Evolutionary conservation across 352 stramenopile genomes (phyloP).

Genomic region (Aphanomyces euteiches): DNA sequence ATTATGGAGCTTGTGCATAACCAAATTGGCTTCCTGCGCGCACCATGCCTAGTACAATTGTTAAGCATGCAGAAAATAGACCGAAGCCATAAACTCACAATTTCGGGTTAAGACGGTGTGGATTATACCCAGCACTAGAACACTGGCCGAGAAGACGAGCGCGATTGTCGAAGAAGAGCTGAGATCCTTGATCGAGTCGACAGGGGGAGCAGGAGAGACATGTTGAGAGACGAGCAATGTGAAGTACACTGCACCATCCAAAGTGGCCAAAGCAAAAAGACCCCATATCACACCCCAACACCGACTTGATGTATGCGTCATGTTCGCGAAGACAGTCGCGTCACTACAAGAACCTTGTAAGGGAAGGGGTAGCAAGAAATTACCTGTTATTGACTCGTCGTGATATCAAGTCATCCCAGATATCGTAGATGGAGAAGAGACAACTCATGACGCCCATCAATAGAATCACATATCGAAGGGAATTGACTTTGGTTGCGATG

Average conservation of each 20-base stretch:
- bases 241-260: slow-evolving; percentile 79
- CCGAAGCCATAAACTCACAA: slow-evolving; percentile 40
- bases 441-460: slow-evolving; percentile 89
- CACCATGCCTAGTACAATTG: slow-evolving; percentile 42
- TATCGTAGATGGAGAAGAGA: slow-evolving; percentile 89
- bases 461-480: slow-evolving; percentile 80
- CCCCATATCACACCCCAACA: slow-evolving; percentile 90
- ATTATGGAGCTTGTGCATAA: slow-evolving; percentile 20
- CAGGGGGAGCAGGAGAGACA: slow-evolving; percentile 40
- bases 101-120: slow-evolving; percentile 67
- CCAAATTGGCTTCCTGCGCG: slow-evolving; percentile 31
- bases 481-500: slow-evolving; percentile 53
- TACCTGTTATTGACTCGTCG: slow-evolving; percentile 79
- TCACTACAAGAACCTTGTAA: slow-evolving; percentile 42
- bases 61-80: background rate
- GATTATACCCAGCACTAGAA: slow-evolving; percentile 55
- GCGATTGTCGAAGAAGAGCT: slow-evolving; percentile 51
- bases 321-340: slow-evolving; percentile 83
- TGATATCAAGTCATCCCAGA: slow-evolving; percentile 88
- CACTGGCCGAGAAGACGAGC: slow-evolving; percentile 41
- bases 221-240: slow-evolving; percentile 71
- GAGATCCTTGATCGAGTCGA: slow-evolving; percentile 46
- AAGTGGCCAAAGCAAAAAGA: slow-evolving; percentile 65
- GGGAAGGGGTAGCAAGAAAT: background rate
- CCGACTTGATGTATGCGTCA: slow-evolving; percentile 86